Percentiles rank a stretch among this genome's conserved stretches.
Conservation (phyloP, 345 rosid genomes). For the Populus deltoides region DNA sequence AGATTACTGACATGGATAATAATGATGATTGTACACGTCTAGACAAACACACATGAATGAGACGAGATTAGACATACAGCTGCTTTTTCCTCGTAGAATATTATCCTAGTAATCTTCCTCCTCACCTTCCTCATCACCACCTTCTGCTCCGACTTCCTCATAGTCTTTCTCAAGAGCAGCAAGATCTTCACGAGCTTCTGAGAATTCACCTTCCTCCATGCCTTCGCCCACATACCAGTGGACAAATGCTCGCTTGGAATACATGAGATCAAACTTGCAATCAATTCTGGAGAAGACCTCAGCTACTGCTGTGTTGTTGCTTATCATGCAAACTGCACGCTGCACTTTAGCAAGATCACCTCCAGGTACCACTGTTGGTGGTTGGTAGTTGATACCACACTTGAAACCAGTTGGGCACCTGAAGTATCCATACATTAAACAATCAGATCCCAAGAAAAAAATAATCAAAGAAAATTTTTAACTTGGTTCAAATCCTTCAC, state of each 20-base stretch:
- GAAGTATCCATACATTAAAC: conserved; percentile 5
- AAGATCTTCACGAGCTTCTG: conserved; percentile 85
- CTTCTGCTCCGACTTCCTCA: conserved; percentile 82
- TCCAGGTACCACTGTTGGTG: conserved; percentile 75
- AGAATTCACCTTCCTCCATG: conserved; percentile 92
- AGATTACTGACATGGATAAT: background rate
- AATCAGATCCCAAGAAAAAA: background rate
- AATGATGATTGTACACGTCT: conserved; percentile 7
- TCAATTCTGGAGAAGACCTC: conserved; percentile 74
- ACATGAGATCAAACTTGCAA: conserved; percentile 85
- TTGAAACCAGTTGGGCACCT: conserved; percentile 92
- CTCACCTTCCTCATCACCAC: conserved; percentile 48
- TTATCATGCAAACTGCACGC: conserved; percentile 86
- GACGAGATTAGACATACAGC: conserved; percentile 7
- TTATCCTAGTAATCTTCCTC: conserved; percentile 49
- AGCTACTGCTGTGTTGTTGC: conserved; percentile 83
- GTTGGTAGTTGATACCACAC: conserved; percentile 80
- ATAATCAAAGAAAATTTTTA: background rate
- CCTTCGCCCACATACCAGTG: conserved; percentile 95
- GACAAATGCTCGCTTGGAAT: conserved; percentile 75
- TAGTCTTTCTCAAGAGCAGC: conserved; percentile 87
- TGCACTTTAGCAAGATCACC: conserved; percentile 77
- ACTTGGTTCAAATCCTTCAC: too few relatives aligned
- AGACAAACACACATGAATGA: conserved; percentile 10
- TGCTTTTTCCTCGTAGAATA: conserved; percentile 6